Conservation (phyloP, 1,139 yeast genomes). For the Lodderomyces pseudojiufengensis region DNA sequence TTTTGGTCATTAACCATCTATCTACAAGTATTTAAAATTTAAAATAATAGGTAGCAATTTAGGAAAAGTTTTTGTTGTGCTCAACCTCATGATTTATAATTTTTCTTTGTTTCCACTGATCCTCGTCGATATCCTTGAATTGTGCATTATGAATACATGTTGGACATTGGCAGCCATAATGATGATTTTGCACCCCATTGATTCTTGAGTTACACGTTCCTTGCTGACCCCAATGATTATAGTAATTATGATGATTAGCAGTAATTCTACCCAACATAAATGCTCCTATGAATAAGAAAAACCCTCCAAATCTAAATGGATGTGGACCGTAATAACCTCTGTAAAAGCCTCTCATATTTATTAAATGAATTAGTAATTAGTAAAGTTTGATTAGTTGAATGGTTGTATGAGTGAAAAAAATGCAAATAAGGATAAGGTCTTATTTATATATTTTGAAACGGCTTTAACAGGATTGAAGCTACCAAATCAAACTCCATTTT, state of each 20-base stretch:
- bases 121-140: background rate
- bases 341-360: conserved; percentile 4
- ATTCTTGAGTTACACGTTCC: background rate
- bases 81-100: no score
- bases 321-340: conserved; percentile 5
- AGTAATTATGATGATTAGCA: background rate
- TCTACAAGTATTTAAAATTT: no score
- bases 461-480: no score
- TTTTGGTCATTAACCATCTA: no score
- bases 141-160: conserved; percentile 3
- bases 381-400: background rate
- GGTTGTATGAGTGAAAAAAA: background rate
- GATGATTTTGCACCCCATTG: conserved; percentile 4
- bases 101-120: no score
- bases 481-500: no score
- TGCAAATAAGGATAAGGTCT: background rate
- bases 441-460: no score
- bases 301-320: conserved; percentile 9
- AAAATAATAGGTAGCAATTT: no score
- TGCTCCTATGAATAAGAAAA: conserved; percentile 7
- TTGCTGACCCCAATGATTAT: background rate
- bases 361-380: background rate
- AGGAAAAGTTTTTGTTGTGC: no score
- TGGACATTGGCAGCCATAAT: conserved; percentile 7
- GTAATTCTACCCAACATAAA: conserved; percentile 7